Evolutionary conservation across 2,329 filamentous ascomycete species (phyloP).

Genomic region (Sclerotinia glacialis): DNA sequence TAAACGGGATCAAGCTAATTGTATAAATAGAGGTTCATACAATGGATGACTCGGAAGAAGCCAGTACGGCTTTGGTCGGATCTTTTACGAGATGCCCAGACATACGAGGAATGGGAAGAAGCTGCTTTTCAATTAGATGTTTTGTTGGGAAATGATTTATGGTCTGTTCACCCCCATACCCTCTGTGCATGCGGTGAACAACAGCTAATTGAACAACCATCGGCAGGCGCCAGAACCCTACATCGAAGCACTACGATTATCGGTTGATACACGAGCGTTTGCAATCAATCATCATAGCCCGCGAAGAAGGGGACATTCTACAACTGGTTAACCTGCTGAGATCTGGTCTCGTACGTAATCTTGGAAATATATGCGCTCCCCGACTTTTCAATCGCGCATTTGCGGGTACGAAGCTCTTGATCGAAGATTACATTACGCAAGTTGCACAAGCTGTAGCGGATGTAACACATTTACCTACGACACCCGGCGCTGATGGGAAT

Average conservation of each 20-base stretch:
- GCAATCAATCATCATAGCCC: slow-evolving; percentile 65
- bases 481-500: slow-evolving; percentile 45
- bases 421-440: slow-evolving; percentile 86
- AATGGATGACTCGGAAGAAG: slow-evolving; percentile 65
- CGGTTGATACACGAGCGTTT: slow-evolving; percentile 76
- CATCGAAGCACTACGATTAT: slow-evolving; percentile 82
- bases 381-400: slow-evolving; percentile 82
- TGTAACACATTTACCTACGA: slow-evolving; percentile 64
- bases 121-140: slow-evolving; percentile 82
- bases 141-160: slow-evolving; percentile 74
- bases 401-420: slow-evolving; percentile 82
- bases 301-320: slow-evolving; percentile 69
- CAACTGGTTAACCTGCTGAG: slow-evolving; percentile 76
- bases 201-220: background rate
- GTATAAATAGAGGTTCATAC: slow-evolving; percentile 58
- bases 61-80: slow-evolving; percentile 64
- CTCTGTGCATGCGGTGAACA: background rate
- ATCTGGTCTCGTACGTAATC: slow-evolving; percentile 75
- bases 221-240: slow-evolving; percentile 73
- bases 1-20: slow-evolving; percentile 6
- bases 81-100: slow-evolving; percentile 61
- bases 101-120: slow-evolving; percentile 83
- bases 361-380: slow-evolving; percentile 85
- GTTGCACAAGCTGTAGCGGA: slow-evolving; percentile 79
- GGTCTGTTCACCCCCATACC: slow-evolving; percentile 51